phyloP scores from a whole-genome alignment of 345 rosid genomes.

The Linum trigynum region DNA sequence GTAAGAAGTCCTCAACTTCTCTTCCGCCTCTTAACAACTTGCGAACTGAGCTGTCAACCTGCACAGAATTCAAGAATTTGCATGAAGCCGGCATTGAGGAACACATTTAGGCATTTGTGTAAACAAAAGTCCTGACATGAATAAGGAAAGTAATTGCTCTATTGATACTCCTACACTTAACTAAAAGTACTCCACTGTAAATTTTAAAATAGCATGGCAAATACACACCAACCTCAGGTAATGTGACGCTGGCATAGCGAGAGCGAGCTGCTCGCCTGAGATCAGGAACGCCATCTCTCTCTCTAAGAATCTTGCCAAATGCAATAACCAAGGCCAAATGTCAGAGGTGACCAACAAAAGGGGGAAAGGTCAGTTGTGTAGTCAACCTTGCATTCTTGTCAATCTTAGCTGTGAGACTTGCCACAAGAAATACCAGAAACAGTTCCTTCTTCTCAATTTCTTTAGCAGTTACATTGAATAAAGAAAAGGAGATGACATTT shows the following conservation, averaged over 20 bases:
- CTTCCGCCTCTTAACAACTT: slow-evolving; percentile 58
- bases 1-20: slow-evolving; percentile 59
- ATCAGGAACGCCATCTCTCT: slow-evolving; percentile 87
- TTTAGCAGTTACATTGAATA: too few species aligned
- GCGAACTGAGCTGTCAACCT: slow-evolving; percentile 55
- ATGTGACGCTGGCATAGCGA: slow-evolving; percentile 64
- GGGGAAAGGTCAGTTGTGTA: not conserved
- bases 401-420: too few species aligned
- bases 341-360: not conserved
- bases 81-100: slow-evolving; percentile 1
- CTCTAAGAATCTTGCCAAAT: slow-evolving; percentile 58
- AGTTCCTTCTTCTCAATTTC: too few species aligned
- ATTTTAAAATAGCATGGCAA: slow-evolving; percentile 7
- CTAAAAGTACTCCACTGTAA: not conserved
- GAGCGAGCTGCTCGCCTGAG: slow-evolving; percentile 77
- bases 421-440: too few species aligned
- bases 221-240: slow-evolving; percentile 64
- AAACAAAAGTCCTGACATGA: slow-evolving; percentile 8
- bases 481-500: not conserved
- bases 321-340: slow-evolving; percentile 13
- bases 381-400: too few species aligned
- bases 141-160: slow-evolving; percentile 8
- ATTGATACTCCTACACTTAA: slow-evolving; percentile 6
- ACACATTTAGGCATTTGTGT: not conserved
- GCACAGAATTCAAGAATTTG: slow-evolving; percentile 19